A percentile compares a stretch with the other conserved stretches of the same genome.
phyloP scores from a whole-genome alignment of 305 asterid genomes.

The Ajuga reptans region DNA sequence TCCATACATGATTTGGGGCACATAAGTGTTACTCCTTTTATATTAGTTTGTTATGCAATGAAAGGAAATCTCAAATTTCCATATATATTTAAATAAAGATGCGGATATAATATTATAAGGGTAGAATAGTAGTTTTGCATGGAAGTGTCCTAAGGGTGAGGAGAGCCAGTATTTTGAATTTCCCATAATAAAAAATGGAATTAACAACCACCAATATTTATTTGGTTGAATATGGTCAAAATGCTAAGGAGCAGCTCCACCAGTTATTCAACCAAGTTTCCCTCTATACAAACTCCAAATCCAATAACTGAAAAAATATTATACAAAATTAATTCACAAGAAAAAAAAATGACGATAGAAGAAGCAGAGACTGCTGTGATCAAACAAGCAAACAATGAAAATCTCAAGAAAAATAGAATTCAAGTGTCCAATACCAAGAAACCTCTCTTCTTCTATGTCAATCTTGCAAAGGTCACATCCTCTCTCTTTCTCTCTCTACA shows the following conservation, averaged over 20 bases:
- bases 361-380: slow-evolving; percentile 30
- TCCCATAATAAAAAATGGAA: neutral
- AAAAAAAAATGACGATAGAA: slow-evolving; percentile 34
- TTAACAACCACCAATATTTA: neutral
- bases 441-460: slow-evolving; percentile 85
- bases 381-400: slow-evolving; percentile 25
- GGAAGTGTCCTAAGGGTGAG: slow-evolving; percentile 7
- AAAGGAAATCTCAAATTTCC: too few species aligned
- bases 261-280: slow-evolving; percentile 19
- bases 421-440: slow-evolving; percentile 84
- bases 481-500: neutral
- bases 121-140: too few species aligned
- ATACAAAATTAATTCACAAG: neutral
- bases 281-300: slow-evolving; percentile 13
- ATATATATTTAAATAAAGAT: too few species aligned
- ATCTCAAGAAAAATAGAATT: slow-evolving; percentile 58
- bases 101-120: too few species aligned
- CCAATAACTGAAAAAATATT: neutral
- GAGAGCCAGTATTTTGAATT: slow-evolving; percentile 13
- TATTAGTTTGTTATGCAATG: too few species aligned
- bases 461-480: slow-evolving; percentile 57
- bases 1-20: too few species aligned
- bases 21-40: too few species aligned
- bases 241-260: slow-evolving; percentile 24
- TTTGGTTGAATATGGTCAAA: slow-evolving; percentile 17